phyloP scores from a whole-genome alignment of 768 basidiomycete genomes.

The Neoboletus brunneissimus region DNA sequence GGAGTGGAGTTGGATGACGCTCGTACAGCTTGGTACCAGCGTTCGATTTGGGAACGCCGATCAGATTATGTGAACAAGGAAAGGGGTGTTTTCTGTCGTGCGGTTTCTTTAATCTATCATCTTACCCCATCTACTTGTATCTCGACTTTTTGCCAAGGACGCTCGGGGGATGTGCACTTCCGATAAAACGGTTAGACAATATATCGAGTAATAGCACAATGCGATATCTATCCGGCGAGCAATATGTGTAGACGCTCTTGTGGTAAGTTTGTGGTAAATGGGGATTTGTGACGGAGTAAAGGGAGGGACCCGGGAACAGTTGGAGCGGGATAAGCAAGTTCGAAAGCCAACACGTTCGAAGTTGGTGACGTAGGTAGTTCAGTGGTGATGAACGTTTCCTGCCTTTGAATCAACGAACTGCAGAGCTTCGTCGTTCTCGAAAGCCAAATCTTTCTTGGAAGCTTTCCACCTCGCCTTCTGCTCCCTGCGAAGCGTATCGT shows the following conservation, averaged over 20 bases:
- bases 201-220: slow-evolving; percentile 1
- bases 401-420: slow-evolving; percentile 10
- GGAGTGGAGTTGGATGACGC: slow-evolving; percentile 7
- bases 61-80: slow-evolving; percentile 17
- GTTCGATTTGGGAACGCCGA: slow-evolving; percentile 23
- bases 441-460: slow-evolving; percentile 14
- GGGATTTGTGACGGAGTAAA: background rate
- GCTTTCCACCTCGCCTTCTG: slow-evolving; percentile 35
- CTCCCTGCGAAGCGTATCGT: slow-evolving; percentile 38
- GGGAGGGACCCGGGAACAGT: no score
- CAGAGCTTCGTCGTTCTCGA: slow-evolving; percentile 2
- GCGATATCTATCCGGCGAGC: background rate
- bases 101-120: slow-evolving; percentile 1
- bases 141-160: background rate
- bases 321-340: background rate
- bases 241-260: background rate
- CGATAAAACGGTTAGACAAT: background rate
- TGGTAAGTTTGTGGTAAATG: background rate
- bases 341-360: background rate
- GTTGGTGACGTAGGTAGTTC: background rate
- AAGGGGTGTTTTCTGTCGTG: background rate
- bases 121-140: background rate
- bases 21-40: slow-evolving; percentile 23
- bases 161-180: background rate
- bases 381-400: slow-evolving; percentile 3